Percentiles rank a stretch among this genome's conserved stretches.
Conservation (phyloP, 208 protist species). For the Leishmania turanica region DNA sequence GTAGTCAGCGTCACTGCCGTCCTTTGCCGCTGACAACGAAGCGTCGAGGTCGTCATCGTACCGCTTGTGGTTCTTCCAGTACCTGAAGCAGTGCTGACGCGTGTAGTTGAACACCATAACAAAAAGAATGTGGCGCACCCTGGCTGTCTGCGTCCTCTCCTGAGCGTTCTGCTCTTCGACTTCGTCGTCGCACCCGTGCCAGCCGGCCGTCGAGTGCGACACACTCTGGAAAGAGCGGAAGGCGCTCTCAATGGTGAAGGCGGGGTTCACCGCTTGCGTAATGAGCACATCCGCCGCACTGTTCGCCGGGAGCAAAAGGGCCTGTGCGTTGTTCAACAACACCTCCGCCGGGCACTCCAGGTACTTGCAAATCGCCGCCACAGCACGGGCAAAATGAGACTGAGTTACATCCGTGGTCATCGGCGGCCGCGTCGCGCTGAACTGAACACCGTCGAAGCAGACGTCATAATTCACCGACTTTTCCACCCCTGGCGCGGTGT, state of each 20-base stretch:
- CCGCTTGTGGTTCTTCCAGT: conserved; percentile 19
- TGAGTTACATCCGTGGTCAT: neutral
- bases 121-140: conserved; percentile 28
- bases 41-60: conserved; percentile 6
- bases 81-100: conserved; percentile 17
- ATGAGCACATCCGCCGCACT: neutral
- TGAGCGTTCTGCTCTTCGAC: neutral
- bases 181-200: neutral
- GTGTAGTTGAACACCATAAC: conserved; percentile 34
- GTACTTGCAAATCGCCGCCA: neutral
- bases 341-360: conserved; percentile 8
- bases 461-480: neutral
- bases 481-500: conserved; percentile 4
- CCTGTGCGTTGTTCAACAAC: neutral
- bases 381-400: conserved; percentile 7
- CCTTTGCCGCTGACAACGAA: neutral
- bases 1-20: conserved; percentile 1
- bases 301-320: neutral
- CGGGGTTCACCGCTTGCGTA: neutral
- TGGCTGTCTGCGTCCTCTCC: neutral
- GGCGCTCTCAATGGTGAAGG: conserved; percentile 19
- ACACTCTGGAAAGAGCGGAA: conserved; percentile 13
- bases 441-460: neutral
- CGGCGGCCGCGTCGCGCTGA: neutral
- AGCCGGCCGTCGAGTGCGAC: neutral